Base-by-base conservation (phyloP, 1,284 basidiomycete species). In the Pascua sp. region DNA sequence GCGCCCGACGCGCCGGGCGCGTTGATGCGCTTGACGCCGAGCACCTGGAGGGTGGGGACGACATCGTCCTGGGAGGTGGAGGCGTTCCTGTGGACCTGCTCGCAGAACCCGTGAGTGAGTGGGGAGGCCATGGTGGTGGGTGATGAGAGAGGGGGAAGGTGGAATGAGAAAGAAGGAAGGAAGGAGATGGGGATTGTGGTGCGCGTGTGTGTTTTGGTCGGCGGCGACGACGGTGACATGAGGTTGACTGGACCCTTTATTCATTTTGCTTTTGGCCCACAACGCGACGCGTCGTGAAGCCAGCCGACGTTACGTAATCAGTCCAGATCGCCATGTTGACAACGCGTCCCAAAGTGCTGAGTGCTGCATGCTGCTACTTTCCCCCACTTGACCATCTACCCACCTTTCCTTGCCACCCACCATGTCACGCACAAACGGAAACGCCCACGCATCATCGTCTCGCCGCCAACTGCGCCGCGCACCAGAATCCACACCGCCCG, bases 21-120 rank as follows among this genome's bases (percentile, higher is more conserved):
- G 51, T 69, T 70, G 46, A 94, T 86, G 68, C 85, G 86, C 77
- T 90, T 93, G 61, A 92, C 84, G 48, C 86, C 89, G 47, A 96
- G 83, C 42, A 92, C 79, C 70, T 96, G 91, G 2, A 94, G 77
- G 12, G 83, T 82, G 49, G 90, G 88, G 15, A 83, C 78, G 13
- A 82, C 77, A n/a, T 55, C 57, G 39, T 72, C 69, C 9, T 71
- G 65, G 24, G 24, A 32, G 4, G 67, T 60, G 16, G 68, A 69
- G 4, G 64, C 60, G 40, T 55, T 49, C 44, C 57, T 60, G 60
- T 62, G 67, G 13, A 74, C 68, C 11, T 60, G 60, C 47, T 67
- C 54, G 51, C 69, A 72, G 59, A 76, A 76, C 44, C 69, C 71
- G 11, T 64, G 57, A 8, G 73, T 72, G 50, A 78, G 68, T 11